Evolutionary conservation across 2,329 filamentous ascomycete species (phyloP).

Genomic region (Blastomyces emzantsi): DNA sequence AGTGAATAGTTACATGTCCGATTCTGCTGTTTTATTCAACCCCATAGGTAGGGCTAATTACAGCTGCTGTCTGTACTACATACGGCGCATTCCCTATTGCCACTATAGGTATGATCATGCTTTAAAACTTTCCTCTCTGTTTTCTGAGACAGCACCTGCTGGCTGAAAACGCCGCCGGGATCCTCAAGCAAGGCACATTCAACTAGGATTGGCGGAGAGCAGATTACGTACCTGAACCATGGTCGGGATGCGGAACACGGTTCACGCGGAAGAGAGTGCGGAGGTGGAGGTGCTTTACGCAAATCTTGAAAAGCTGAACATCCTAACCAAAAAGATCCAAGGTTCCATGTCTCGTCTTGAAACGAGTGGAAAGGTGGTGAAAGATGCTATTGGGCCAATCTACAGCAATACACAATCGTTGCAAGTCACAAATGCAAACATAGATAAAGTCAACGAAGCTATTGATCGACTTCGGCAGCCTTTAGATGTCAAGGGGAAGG

Average conservation of each 20-base stretch:
- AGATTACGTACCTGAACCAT: constrained; percentile 28
- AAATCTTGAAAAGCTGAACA: constrained; percentile 80
- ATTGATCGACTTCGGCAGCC: constrained; percentile 85
- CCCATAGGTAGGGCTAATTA: not conserved
- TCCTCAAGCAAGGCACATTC: not conserved
- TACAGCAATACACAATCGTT: constrained; percentile 86
- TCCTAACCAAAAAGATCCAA: constrained; percentile 92
- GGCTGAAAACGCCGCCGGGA: not conserved
- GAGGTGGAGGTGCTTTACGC: constrained; percentile 59
- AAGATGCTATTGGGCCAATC: constrained; percentile 84
- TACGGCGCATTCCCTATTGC: not conserved
- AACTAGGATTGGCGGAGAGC: not conserved
- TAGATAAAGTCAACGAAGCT: constrained; percentile 73
- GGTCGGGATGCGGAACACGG: constrained; percentile 48
- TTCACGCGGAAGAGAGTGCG: constrained; percentile 57
- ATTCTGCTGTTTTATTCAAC: not conserved
- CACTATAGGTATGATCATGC: not conserved
- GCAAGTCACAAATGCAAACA: constrained; percentile 80
- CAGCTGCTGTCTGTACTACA: not conserved
- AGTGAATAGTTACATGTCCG: not conserved
- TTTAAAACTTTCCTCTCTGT: not conserved
- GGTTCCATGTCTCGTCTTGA: constrained; percentile 76
- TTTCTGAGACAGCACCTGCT: not conserved
- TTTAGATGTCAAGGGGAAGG: constrained; percentile 82
- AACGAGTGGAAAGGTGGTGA: constrained; percentile 78